Percentiles rank a stretch among this genome's conserved stretches.
Evolutionary conservation across 306 rosid species (phyloP).

Genomic region (Dalbergia cochinchinensis): DNA sequence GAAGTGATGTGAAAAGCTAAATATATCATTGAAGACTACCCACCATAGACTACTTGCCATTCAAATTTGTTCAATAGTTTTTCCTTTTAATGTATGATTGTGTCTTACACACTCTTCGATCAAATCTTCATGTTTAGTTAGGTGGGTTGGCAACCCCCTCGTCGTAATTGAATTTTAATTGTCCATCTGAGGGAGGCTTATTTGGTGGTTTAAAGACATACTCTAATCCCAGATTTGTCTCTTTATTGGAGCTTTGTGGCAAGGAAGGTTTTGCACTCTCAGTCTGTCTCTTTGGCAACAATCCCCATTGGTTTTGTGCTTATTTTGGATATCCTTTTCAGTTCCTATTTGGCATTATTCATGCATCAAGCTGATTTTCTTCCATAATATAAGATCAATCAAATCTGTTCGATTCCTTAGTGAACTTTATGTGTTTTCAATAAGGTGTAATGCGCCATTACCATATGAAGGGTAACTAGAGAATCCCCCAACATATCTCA

Average conservation of each 20-base stretch:
- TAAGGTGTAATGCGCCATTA: not conserved
- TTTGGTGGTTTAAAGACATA: slow-evolving; percentile 39
- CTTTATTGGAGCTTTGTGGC: slow-evolving; percentile 24
- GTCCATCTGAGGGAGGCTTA: slow-evolving; percentile 60
- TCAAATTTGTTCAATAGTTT: slow-evolving; percentile 32
- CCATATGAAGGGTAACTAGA: no score
- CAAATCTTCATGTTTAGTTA: slow-evolving; percentile 6
- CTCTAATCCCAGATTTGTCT: slow-evolving; percentile 25
- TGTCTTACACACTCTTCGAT: not conserved
- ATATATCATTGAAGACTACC: slow-evolving; percentile 6
- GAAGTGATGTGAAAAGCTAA: slow-evolving; percentile 15
- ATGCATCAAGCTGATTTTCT: not conserved
- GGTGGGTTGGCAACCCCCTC: slow-evolving; percentile 14
- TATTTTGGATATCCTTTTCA: not conserved
- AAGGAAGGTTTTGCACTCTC: not conserved
- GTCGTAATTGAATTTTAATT: not conserved
- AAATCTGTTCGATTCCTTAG: not conserved
- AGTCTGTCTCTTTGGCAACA: not conserved
- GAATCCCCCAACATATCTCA: not conserved
- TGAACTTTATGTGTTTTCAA: not conserved
- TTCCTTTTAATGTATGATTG: slow-evolving; percentile 25
- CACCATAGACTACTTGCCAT: slow-evolving; percentile 44
- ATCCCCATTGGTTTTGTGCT: not conserved
- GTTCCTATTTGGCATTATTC: not conserved
- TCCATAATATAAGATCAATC: not conserved